Evolutionary conservation across 129 eudicot genomes (phyloP).

Genomic region (Cynara cardunculus): DNA sequence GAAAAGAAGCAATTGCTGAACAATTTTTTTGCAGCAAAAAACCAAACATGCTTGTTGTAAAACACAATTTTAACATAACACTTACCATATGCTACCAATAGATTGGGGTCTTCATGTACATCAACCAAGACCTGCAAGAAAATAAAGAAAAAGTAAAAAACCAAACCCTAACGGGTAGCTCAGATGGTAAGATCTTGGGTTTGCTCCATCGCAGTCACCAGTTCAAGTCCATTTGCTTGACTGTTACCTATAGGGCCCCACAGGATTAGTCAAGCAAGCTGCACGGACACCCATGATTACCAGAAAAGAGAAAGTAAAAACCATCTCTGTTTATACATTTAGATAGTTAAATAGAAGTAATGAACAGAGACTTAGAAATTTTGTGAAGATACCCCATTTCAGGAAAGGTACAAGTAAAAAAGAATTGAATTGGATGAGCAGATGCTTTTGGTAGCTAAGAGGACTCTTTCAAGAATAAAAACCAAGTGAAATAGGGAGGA

Average conservation of each 20-base stretch:
- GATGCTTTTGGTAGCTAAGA: constrained; percentile 7
- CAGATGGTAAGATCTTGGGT: neutral
- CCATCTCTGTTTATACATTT: neutral
- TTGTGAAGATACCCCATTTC: neutral
- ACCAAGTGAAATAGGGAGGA: neutral
- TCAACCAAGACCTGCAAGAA: constrained; percentile 80
- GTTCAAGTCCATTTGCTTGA: neutral
- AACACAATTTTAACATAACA: neutral
- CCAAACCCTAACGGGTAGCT: neutral
- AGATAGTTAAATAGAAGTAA: neutral
- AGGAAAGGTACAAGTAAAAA: neutral
- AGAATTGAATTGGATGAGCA: neutral
- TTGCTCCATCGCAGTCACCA: neutral
- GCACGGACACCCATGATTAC: neutral
- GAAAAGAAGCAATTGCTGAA: neutral
- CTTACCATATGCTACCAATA: constrained; percentile 91
- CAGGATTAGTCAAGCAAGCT: neutral
- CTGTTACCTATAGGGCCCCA: neutral
- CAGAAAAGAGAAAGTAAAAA: neutral
- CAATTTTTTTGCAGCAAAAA: neutral
- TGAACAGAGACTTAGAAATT: neutral
- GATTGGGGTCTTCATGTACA: constrained; percentile 68
- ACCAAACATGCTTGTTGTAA: neutral
- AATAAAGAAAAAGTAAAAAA: neutral
- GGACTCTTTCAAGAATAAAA: neutral